Base-by-base conservation (phyloP, 2,329 filamentous ascomycete genomes). In the Camptophora hylomeconis region DNA sequence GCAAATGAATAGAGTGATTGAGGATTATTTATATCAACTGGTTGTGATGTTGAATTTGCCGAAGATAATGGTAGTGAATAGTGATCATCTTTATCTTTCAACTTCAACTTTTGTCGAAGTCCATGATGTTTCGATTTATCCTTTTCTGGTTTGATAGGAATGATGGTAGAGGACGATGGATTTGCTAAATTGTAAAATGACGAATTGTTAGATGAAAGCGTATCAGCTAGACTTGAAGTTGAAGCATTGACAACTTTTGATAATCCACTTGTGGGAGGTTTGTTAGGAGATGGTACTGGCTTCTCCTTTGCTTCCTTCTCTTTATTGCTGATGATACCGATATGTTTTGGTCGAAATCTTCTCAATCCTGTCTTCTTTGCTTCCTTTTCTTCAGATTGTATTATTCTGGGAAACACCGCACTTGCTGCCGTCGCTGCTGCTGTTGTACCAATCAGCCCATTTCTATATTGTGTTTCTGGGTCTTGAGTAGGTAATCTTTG, bases 301-400 rank as follows among this genome's bases (percentile, higher is more conserved):
- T 63, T 63, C 13, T 65, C 56, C 38, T 63, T 66, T 29, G 23
- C 36, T 36, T 32, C 47, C 30, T 51, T 41, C 33, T 72, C 65
- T 41, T 67, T 72, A 24, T 73, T 67, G 36, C 69, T 66, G n/a
- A 66, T 67, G 10, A 73, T 64, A 4, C 63, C 67, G 39, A 76
- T 73, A 38, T 67, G 69, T 52, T 76, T 76, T 2, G 72, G 72
- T 45, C 76, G 76, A 46, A 79, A 78, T 50, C 77, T 77, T 65
- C 74, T 76, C 54, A 75, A 76, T 20, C 69, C 69, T 45, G 66
- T 67, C 35, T 65, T 61, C 45, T 73, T 74, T 28, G 57, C 50
- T 33, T 60, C 56, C 22, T 49, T 51, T 31, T 57, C 52, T 16
- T 45, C 38, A 4, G 44, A 40, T 7, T 47, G 44, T 11, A 48